Conservation (phyloP, 1,139 yeast species). For the Debaryomyces robertsiae region DNA sequence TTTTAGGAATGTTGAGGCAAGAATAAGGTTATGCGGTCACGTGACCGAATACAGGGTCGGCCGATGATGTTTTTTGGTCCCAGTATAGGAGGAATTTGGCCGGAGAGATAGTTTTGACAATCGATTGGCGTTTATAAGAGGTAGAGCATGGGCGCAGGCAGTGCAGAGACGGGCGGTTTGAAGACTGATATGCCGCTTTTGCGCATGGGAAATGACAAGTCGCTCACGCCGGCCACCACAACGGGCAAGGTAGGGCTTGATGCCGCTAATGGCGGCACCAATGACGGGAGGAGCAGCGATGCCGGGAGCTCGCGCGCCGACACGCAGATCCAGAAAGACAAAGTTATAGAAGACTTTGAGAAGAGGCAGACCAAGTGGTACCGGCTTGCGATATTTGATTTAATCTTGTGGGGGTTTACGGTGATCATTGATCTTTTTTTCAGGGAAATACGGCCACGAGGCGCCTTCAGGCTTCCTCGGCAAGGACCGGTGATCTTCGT, state of each 20-base stretch:
- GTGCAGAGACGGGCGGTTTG: not conserved
- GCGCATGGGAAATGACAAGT: not conserved
- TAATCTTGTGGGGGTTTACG: constrained; percentile 50
- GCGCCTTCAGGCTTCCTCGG: constrained; percentile 84
- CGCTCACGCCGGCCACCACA: not conserved
- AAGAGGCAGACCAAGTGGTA: constrained; percentile 26
- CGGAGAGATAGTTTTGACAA: no score
- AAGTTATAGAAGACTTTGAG: constrained; percentile 7
- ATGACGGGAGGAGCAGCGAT: not conserved
- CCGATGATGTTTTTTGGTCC: no score
- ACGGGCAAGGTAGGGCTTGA: not conserved
- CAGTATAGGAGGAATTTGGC: no score
- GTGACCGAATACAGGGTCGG: no score
- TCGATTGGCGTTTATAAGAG: no score
- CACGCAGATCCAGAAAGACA: not conserved
- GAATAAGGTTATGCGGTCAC: no score
- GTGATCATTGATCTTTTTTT: constrained; percentile 64
- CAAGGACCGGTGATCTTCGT: constrained; percentile 89
- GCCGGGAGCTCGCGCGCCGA: not conserved
- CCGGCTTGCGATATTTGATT: constrained; percentile 48
- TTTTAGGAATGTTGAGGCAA: no score
- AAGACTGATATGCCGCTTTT: not conserved
- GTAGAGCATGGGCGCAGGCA: not conserved
- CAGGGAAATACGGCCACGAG: constrained; percentile 86
- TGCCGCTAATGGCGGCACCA: not conserved